Base-by-base conservation (phyloP, 75 land plant genomes). In the Picea glauca region DNA sequence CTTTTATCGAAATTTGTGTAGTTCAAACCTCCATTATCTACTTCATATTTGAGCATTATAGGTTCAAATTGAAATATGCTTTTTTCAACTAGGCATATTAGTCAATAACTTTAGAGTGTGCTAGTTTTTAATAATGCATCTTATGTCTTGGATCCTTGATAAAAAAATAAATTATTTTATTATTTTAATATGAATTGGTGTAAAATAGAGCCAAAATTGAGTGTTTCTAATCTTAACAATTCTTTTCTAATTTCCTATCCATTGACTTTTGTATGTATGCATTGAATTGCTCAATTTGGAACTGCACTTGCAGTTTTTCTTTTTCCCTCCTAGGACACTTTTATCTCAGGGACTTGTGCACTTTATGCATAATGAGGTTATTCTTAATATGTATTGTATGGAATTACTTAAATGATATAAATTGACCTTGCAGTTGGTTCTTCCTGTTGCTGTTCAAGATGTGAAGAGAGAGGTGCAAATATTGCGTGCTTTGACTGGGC, bases 391-490 rank as follows among this genome's bases (percentile, higher is more conserved):
- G 3, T 13, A 38, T 35, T 40, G n/a, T 21, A 38, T 70, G 18
- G 38, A 20, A 70, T 70, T 43, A 70, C 50, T 43, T 15, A 70
- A 9, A 70, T n/a, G n/a, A n/a, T 43, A 43, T 68, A 40, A 17
- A 0, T 31, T 60, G 50, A 8, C 65, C n/a, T 26, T 80, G 40
- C 33, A 86, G 88, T 84, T 86, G 88, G 63, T 80, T 18, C 79
- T 84, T 43, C 88, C 88, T 15, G 80, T 86, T 60, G 83, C 88
- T n/a, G 77, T 84, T 50, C 86, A 86, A 62, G 88, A 86, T 77
- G 88, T 86, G 60, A 86, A 62, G 75, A 64, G 88, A 15, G 88
- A 86, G 64, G 88, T 86, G 11, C 80, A 77, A 79, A 86, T 86
- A 46, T 76, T 86, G 76, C 60, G 68, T n/a, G 86, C 87, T 58